Evolutionary conservation across 768 basidiomycete genomes (phyloP).

Genomic region (Boletus sp.): DNA sequence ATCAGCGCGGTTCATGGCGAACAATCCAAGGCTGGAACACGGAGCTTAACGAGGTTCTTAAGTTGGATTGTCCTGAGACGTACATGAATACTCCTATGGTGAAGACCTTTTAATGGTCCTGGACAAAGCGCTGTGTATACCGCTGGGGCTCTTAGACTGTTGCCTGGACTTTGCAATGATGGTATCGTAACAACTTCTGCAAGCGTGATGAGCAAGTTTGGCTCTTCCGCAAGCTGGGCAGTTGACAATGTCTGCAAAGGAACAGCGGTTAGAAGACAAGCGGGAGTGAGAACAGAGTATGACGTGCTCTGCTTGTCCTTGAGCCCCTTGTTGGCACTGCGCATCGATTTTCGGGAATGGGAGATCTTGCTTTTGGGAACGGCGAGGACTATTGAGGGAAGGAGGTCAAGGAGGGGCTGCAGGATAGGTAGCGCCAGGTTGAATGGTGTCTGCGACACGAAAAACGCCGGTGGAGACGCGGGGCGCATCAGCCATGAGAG

Average conservation of each 20-base stretch:
- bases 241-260: constrained; percentile 70
- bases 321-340: constrained; percentile 89
- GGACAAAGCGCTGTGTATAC: background rate
- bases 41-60: background rate
- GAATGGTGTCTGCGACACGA: constrained; percentile 28
- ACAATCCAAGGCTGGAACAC: background rate
- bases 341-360: constrained; percentile 93
- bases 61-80: background rate
- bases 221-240: constrained; percentile 88
- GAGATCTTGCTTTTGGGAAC: constrained; percentile 94
- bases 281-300: background rate
- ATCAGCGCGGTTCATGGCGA: background rate
- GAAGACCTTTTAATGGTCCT: background rate
- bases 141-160: constrained; percentile 10
- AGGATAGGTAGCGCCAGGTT: constrained; percentile 39
- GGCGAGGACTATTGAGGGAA: constrained; percentile 85
- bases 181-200: constrained; percentile 65
- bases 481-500: constrained; percentile 25
- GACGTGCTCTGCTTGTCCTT: constrained; percentile 85
- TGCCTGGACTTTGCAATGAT: constrained; percentile 26
- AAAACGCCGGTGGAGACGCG: constrained; percentile 17
- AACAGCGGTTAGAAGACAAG: constrained; percentile 4
- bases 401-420: constrained; percentile 60
- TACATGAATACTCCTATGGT: background rate
- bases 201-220: constrained; percentile 87